These are phyloP conservation scores for Eudorina sp. DNA, from an alignment of 139 green algal genomes.

Conservation along the genomic window DNA sequence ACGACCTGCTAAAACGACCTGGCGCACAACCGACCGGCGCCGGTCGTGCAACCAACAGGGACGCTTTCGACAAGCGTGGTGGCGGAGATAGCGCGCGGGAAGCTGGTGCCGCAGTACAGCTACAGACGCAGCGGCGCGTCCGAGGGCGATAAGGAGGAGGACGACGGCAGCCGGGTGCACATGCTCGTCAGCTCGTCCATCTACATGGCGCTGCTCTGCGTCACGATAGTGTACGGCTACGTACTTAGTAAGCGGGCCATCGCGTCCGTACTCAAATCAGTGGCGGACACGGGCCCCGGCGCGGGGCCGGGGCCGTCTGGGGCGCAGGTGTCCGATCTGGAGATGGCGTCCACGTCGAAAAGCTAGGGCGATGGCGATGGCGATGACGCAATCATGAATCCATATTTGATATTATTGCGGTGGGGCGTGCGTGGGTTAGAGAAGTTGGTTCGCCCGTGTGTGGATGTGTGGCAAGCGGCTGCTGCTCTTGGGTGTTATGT, in stretches of 20 bases:
- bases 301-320: not conserved
- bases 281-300: conserved; percentile 25
- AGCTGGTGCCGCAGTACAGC: conserved; percentile 23
- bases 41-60: not conserved
- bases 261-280: conserved; percentile 47
- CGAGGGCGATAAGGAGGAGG: not conserved
- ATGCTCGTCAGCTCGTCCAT: conserved; percentile 26
- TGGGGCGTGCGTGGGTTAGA: too few relatives aligned
- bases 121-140: not conserved
- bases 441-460: too few relatives aligned
- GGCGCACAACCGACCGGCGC: too few relatives aligned
- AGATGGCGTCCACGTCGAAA: conserved; percentile 2
- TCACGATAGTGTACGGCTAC: conserved; percentile 65
- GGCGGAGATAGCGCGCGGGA: conserved; percentile 42
- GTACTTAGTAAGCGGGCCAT: conserved; percentile 60
- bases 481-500: too few relatives aligned
- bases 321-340: conserved; percentile 15
- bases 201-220: conserved; percentile 46
- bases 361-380: too few relatives aligned
- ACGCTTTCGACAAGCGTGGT: conserved; percentile 37
- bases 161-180: not conserved
- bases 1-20: too few relatives aligned
- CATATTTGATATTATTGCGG: too few relatives aligned
- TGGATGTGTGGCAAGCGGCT: too few relatives aligned
- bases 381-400: too few relatives aligned